Conservation (phyloP, 306 rosid genomes). For the Parietaria judaica region DNA sequence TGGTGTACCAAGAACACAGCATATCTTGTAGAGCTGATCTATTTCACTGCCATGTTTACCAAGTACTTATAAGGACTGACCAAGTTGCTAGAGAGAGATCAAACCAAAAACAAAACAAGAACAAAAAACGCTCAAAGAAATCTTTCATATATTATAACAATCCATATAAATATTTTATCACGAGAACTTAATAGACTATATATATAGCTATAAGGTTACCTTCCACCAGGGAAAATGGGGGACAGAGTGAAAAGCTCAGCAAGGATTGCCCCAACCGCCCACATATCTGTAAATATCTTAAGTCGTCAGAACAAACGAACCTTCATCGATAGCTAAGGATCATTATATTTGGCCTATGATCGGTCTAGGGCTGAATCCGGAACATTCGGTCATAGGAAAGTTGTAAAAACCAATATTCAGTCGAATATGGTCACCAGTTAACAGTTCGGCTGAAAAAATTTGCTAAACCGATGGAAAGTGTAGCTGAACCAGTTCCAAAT, state of each 20-base stretch:
- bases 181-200: conserved; percentile 13
- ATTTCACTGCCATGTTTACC: conserved; percentile 56
- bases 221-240: conserved; percentile 85
- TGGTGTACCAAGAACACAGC: conserved; percentile 61
- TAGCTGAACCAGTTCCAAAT: too few species aligned
- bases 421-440: too few species aligned
- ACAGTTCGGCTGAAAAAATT: too few species aligned
- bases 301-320: conserved; percentile 7
- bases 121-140: too few species aligned
- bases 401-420: too few species aligned
- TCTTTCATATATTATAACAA: neutral
- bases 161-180: conserved; percentile 10
- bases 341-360: too few species aligned
- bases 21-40: conserved; percentile 78
- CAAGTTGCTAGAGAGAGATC: neutral
- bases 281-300: conserved; percentile 59
- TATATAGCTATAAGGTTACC: conserved; percentile 33
- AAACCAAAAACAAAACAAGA: too few species aligned
- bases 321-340: neutral
- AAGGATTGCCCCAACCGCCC: conserved; percentile 84
- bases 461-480: too few species aligned
- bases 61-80: conserved; percentile 10
- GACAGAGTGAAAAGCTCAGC: conserved; percentile 79
- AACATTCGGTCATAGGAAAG: too few species aligned
- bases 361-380: neutral